phyloP scores from a whole-genome alignment of 2,329 filamentous ascomycete genomes.

The Penicillium sp. region DNA sequence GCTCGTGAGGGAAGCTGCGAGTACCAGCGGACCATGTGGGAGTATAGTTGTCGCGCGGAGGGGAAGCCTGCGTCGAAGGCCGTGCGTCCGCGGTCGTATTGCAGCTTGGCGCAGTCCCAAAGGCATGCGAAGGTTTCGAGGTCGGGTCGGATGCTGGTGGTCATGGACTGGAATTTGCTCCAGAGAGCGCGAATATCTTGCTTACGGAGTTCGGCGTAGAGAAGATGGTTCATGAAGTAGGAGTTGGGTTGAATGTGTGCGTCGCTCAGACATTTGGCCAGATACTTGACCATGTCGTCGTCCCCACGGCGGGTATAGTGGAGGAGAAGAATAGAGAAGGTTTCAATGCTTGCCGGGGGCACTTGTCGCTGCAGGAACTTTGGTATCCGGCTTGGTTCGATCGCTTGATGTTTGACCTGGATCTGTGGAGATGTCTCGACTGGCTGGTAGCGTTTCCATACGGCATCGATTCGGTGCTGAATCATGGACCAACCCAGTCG shows the following conservation, averaged over 20 bases:
- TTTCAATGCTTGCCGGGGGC: slow-evolving; percentile 71
- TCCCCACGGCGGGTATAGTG: slow-evolving; percentile 68
- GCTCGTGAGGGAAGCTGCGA: slow-evolving; percentile 33
- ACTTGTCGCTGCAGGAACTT: slow-evolving; percentile 45
- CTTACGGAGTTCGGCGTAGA: slow-evolving; percentile 66
- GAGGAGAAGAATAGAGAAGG: slow-evolving; percentile 73
- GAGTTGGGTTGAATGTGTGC: slow-evolving; percentile 69
- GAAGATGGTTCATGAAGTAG: slow-evolving; percentile 77
- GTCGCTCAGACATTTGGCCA: slow-evolving; percentile 64
- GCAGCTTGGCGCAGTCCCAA: slow-evolving; percentile 57
- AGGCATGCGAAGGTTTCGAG: slow-evolving; percentile 69
- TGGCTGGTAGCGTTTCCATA: slow-evolving; percentile 47
- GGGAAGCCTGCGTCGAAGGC: slow-evolving; percentile 52
- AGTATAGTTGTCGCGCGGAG: slow-evolving; percentile 48
- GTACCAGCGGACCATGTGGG: slow-evolving; percentile 53
- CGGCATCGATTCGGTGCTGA: slow-evolving; percentile 64
- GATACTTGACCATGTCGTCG: slow-evolving; percentile 58
- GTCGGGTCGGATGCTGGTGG: slow-evolving; percentile 60
- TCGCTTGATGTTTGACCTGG: slow-evolving; percentile 30
- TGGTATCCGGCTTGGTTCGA: slow-evolving; percentile 34
- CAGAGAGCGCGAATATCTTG: slow-evolving; percentile 59
- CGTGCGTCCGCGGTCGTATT: slow-evolving; percentile 51
- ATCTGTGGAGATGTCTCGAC: slow-evolving; percentile 27
- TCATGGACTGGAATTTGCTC: slow-evolving; percentile 59
- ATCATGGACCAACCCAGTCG: slow-evolving; percentile 77